phyloP scores from a whole-genome alignment of 805 yeast species.

The Myxozyma geophila region DNA sequence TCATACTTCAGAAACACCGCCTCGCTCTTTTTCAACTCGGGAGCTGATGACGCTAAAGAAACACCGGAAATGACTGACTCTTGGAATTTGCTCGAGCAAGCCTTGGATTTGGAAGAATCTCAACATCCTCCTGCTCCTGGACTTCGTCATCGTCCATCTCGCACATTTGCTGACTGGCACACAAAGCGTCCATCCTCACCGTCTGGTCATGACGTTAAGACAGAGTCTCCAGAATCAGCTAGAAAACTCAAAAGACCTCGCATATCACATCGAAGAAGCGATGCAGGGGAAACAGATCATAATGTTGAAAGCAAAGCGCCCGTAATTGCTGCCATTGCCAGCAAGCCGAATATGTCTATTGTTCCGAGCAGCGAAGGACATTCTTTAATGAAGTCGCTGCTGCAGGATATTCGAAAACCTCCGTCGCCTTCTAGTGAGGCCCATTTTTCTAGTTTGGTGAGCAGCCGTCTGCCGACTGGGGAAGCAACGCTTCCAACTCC shows the following conservation, averaged over 20 bases:
- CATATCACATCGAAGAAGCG: constrained; percentile 23
- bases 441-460: neutral
- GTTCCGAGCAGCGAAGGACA: constrained; percentile 11
- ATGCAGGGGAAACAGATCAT: neutral
- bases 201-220: neutral
- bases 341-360: neutral
- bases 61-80: constrained; percentile 41
- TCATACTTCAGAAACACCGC: constrained; percentile 31
- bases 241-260: constrained; percentile 33
- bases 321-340: neutral
- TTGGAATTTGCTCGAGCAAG: constrained; percentile 43
- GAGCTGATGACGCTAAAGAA: constrained; percentile 18
- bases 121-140: constrained; percentile 17
- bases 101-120: constrained; percentile 35
- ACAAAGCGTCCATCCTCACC: constrained; percentile 20
- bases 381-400: constrained; percentile 29
- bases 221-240: constrained; percentile 1
- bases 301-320: neutral
- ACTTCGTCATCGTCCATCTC: constrained; percentile 18
- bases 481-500: constrained; percentile 27
- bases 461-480: neutral
- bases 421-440: constrained; percentile 21
- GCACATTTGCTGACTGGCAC: constrained; percentile 19
- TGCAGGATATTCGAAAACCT: constrained; percentile 33
- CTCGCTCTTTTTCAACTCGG: constrained; percentile 14